phyloP scores from a whole-genome alignment of 106 monocot genomes.

The Dendrobium nobile region DNA sequence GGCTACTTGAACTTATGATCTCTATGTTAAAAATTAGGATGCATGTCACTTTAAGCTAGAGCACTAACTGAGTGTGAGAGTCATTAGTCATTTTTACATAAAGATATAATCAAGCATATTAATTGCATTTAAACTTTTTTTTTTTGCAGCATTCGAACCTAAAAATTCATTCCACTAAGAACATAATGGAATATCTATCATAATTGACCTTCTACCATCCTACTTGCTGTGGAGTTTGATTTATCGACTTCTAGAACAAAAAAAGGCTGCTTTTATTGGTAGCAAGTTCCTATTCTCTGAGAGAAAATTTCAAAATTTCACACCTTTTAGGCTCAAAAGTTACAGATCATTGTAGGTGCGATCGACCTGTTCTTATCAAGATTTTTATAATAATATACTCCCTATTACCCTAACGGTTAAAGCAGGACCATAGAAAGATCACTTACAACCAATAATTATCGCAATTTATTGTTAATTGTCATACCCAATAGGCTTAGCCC shows the following conservation, averaged over 20 bases:
- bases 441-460: too few species aligned
- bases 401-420: constrained; percentile 3
- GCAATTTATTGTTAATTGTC: too few species aligned
- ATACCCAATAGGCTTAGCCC: too few species aligned
- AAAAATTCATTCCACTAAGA: too few species aligned
- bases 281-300: background rate
- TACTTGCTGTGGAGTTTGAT: background rate
- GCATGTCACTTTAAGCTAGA: too few species aligned
- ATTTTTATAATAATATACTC: background rate
- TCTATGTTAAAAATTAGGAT: too few species aligned
- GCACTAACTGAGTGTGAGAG: too few species aligned
- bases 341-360: background rate
- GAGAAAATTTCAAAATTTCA: background rate
- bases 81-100: too few species aligned
- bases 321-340: background rate
- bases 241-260: background rate
- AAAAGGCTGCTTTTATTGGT: background rate
- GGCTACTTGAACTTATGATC: too few species aligned
- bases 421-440: background rate
- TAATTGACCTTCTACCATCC: constrained; percentile 1
- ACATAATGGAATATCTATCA: background rate
- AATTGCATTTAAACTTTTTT: too few species aligned
- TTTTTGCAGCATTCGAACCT: too few species aligned
- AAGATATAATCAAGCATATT: too few species aligned
- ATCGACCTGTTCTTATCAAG: background rate